Percentiles rank a stretch among this genome's conserved stretches.
Evolutionary conservation across 345 rosid genomes (phyloP).

Genomic region (sweet orange (Citrus sinensis)): DVS_A1.0 CM039164.1:3381501-3382000

Average conservation of each 20-base stretch:
- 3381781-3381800: not conserved
- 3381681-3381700: not conserved
- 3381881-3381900: not conserved
- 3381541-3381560: not conserved
- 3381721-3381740: not conserved
- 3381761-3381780: not conserved
- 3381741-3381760: not conserved
- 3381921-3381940: not conserved
- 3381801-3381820: not conserved
- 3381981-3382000: slow-evolving; percentile 4
- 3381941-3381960: not conserved
- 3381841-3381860: not conserved
- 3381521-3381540: not conserved
- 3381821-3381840: not conserved
- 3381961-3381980: not conserved
- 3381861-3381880: not conserved
- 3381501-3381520: not conserved
- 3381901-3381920: too few relatives aligned
- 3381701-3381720: not conserved
- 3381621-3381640: not conserved
- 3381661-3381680: not conserved
- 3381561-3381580: not conserved
- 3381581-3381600: not conserved
- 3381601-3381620: not conserved
- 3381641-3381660: not conserved